Base-by-base conservation (phyloP, 495 filamentous ascomycete species). In the Daldinia decipiens region DNA sequence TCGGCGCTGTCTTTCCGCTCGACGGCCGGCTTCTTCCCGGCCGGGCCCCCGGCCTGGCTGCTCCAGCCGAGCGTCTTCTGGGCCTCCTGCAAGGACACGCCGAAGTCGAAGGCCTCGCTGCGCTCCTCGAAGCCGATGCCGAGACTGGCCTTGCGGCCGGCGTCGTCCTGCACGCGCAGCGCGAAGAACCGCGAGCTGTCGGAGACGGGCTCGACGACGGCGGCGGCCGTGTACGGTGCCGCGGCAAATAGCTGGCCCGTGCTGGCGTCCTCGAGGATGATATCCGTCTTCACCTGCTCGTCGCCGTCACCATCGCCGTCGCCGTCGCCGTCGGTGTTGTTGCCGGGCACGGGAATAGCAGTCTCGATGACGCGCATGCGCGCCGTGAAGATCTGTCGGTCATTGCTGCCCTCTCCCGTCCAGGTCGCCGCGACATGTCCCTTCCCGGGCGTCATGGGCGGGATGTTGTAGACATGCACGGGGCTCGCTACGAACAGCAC, bases 111-210 rank as follows among this genome's bases (percentile, higher is more conserved):
- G 7, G 92, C 92, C 66, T 93, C 91, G 76, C 86, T 88, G 45
- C 93, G 80, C 79, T 95, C 92, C 82, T 94, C 93, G 74, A 94
- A 95, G 12, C 93, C 92, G 54, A 95, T 85, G n/a, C 93, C 92
- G 27, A 95, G 79, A 36, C 88, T 84, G 24, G 93, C 93, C 73
- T 93, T 93, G 66, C 86, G 81, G 1, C 87, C 86, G 1, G 84
- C 84, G 52, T 87, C 89, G 51, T 90, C 90, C 39, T 88, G 86
- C 8, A 95, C 92, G n/a, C 89, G 82, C 27, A 95, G 74, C 0
- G 92, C 92, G 73, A 95, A 95, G 82, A 95, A 95, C 40, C 92
- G 86, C 59, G 84, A 87, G 73, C 85, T 89, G 75, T 95, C 92
- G 51, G 89, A 78, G 26, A 90, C 89, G 62, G 92, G 86, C 78